Conservation (phyloP, 2,329 filamentous ascomycete genomes). For the Westerdykella aurantiaca region DNA sequence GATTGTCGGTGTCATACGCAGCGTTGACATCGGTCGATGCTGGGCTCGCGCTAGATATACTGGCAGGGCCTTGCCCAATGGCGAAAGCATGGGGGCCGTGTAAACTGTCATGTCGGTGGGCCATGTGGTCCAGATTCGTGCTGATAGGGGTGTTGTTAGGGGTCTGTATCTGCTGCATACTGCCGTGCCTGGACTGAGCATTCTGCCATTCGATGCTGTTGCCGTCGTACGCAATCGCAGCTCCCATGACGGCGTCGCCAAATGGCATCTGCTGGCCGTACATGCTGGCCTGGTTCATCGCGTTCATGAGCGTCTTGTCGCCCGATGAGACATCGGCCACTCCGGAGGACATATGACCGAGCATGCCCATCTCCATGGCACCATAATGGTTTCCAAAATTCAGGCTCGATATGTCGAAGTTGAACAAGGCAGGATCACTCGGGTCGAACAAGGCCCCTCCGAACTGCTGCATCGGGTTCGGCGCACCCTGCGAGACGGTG, state of each 20-base stretch:
- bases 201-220: slow-evolving; percentile 27
- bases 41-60: slow-evolving; percentile 54
- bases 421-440: slow-evolving; percentile 87
- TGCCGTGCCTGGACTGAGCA: slow-evolving; percentile 39
- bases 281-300: slow-evolving; percentile 29
- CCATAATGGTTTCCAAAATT: slow-evolving; percentile 97
- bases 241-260: slow-evolving; percentile 2
- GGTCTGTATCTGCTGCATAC: slow-evolving; percentile 38
- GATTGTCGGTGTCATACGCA: slow-evolving; percentile 43
- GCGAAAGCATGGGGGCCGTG: slow-evolving; percentile 53
- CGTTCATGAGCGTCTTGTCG: slow-evolving; percentile 45
- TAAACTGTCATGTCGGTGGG: slow-evolving; percentile 28
- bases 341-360: slow-evolving; percentile 92
- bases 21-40: slow-evolving; percentile 39
- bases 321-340: slow-evolving; percentile 69
- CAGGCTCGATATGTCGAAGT: slow-evolving; percentile 89
- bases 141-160: slow-evolving; percentile 40
- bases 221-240: neutral
- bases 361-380: slow-evolving; percentile 90
- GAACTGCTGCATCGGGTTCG: slow-evolving; percentile 42
- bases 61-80: slow-evolving; percentile 53
- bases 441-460: slow-evolving; percentile 70
- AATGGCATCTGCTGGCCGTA: slow-evolving; percentile 38
- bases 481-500: slow-evolving; percentile 36
- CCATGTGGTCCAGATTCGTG: slow-evolving; percentile 22